Evolutionary conservation across 352 stramenopile species (phyloP).

Genomic region (Phytopythium cucurbitacearum): DNA sequence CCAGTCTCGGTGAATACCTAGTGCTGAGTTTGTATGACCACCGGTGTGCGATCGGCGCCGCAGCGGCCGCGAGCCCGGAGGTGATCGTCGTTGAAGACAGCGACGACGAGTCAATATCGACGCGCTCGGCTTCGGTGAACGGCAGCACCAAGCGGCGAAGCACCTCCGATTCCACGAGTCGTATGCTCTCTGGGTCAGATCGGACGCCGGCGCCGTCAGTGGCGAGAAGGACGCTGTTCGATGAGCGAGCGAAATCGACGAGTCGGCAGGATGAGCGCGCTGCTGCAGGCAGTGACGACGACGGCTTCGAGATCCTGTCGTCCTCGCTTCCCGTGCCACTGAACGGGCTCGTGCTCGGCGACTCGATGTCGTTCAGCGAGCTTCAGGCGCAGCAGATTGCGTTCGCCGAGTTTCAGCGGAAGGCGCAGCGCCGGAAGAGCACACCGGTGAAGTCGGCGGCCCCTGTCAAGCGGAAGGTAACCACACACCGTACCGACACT

Average conservation of each 20-base stretch:
- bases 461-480: background rate
- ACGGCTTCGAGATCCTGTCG: slow-evolving; percentile 7
- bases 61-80: slow-evolving; percentile 19
- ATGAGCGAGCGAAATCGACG: slow-evolving; percentile 2
- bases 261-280: background rate
- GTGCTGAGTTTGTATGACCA: no score
- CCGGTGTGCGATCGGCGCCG: background rate
- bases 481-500: no score
- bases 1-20: no score
- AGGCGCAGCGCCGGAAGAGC: slow-evolving; percentile 11
- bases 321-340: slow-evolving; percentile 8
- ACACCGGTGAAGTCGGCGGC: background rate
- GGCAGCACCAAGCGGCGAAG: no score
- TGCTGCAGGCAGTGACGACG: slow-evolving; percentile 7
- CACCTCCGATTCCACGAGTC: no score
- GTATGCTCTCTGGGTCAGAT: no score
- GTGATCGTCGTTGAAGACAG: slow-evolving; percentile 52
- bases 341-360: slow-evolving; percentile 23
- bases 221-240: background rate
- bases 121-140: background rate
- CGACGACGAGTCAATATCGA: slow-evolving; percentile 22
- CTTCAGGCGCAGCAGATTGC: slow-evolving; percentile 59
- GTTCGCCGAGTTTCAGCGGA: slow-evolving; percentile 23
- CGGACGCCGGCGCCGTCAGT: no score
- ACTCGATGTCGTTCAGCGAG: slow-evolving; percentile 51